These are phyloP conservation scores for Pythium rhizo-oryzae DNA, from an alignment of 352 stramenopile genomes.

Conservation along the genomic window DNA sequence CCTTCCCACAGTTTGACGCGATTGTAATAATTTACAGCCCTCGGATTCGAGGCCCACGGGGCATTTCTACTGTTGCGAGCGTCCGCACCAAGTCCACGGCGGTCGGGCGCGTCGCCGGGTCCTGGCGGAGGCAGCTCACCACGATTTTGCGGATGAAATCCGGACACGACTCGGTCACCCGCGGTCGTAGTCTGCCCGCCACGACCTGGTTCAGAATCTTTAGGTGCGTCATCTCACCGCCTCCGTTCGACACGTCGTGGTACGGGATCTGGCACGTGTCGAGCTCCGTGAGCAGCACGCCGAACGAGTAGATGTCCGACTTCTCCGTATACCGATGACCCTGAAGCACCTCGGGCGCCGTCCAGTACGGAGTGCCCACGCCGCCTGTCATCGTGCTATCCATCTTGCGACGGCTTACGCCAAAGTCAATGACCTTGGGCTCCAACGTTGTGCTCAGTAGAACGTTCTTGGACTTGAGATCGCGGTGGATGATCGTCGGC, in stretches of 20 bases:
- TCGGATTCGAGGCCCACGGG: too few relatives aligned
- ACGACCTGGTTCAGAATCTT: conserved; percentile 18
- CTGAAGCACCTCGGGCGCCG: conserved; percentile 20
- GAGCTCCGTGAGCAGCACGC: conserved; percentile 35
- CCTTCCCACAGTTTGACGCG: too few relatives aligned
- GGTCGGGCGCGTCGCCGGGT: conserved; percentile 16
- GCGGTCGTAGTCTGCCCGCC: conserved; percentile 2
- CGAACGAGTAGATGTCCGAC: conserved; percentile 26
- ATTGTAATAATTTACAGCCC: too few relatives aligned
- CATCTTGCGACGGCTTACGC: conserved; percentile 12
- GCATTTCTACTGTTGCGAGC: conserved; percentile 62
- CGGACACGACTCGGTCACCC: conserved; percentile 2
- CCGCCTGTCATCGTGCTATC: conserved; percentile 6
- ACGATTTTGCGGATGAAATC: conserved; percentile 4
- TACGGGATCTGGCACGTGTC: conserved; percentile 32
- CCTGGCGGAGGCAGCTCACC: conserved; percentile 3
- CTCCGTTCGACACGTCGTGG: conserved; percentile 1
- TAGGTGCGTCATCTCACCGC: conserved; percentile 12
- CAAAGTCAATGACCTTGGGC: conserved; percentile 19
- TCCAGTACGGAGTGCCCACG: conserved; percentile 12
- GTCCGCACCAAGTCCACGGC: neutral
- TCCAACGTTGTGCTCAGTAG: neutral
- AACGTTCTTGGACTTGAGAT: neutral
- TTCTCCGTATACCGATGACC: conserved; percentile 8
- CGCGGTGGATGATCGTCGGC: neutral